Evolutionary conservation across 208 protist species (phyloP).

Genomic region (Acanthamoeba royreba): DNA sequence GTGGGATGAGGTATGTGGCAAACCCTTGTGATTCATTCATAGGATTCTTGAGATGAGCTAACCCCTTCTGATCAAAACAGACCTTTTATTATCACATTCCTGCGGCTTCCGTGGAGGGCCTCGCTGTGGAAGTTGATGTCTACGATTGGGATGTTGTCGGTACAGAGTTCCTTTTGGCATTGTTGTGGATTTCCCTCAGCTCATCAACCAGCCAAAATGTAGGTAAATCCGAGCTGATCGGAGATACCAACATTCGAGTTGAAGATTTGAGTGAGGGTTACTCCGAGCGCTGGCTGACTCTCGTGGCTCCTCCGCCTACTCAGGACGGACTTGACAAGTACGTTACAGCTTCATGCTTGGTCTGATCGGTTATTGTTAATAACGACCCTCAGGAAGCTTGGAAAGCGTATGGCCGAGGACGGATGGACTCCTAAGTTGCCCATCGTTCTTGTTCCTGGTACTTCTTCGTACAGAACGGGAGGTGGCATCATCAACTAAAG

Average conservation of each 20-base stretch:
- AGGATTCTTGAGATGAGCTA: not conserved
- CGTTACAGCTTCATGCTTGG: not conserved
- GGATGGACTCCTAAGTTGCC: slow-evolving; percentile 19
- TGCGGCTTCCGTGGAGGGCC: not conserved
- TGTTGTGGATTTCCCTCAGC: not conserved
- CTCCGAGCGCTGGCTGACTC: not conserved
- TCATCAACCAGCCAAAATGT: not conserved
- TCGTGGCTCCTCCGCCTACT: not conserved
- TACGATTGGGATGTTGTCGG: not conserved
- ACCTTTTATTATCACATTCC: not conserved
- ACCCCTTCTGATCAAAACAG: not conserved
- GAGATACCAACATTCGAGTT: not conserved
- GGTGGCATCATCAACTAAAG: not conserved
- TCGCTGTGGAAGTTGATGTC: not conserved
- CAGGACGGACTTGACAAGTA: not conserved
- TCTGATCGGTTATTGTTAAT: too few species aligned
- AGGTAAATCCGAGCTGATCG: not conserved
- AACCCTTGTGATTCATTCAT: too few species aligned
- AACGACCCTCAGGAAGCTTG: slow-evolving; percentile 22
- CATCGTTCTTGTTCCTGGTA: slow-evolving; percentile 37
- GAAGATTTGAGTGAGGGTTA: not conserved
- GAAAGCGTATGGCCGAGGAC: not conserved
- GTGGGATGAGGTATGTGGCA: not conserved
- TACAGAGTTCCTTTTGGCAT: not conserved
- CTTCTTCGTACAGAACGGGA: not conserved